Evolutionary conservation across 768 basidiomycete genomes (phyloP).

Genomic region (Trametes cingulata): DNA sequence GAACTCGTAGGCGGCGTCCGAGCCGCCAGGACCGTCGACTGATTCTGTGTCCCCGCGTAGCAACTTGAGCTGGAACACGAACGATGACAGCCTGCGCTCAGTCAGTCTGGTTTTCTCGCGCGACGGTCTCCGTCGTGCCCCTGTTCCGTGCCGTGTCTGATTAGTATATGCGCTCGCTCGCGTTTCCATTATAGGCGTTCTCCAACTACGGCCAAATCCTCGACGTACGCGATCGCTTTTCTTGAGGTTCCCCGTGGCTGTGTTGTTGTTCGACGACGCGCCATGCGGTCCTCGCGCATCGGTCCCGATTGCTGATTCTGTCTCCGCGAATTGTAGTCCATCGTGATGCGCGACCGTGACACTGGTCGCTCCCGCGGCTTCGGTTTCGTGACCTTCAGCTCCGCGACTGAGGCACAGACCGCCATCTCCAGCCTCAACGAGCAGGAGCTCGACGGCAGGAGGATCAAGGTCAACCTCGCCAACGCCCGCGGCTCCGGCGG

Average conservation of each 20-base stretch:
- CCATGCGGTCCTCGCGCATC: constrained; percentile 10
- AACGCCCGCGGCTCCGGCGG: constrained; percentile 64
- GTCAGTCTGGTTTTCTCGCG: constrained; percentile 65
- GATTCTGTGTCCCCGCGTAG: constrained; percentile 54
- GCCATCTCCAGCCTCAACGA: constrained; percentile 84
- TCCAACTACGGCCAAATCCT: constrained; percentile 74
- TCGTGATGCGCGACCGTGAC: constrained; percentile 98
- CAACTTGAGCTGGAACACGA: constrained; percentile 96
- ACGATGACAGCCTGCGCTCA: constrained; percentile 85
- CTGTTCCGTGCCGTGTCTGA: constrained; percentile 43
- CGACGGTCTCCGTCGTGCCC: constrained; percentile 21
- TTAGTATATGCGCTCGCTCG: constrained; percentile 45
- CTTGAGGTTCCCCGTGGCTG: constrained; percentile 25
- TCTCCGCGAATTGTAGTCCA: constrained; percentile 59
- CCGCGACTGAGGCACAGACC: constrained; percentile 63
- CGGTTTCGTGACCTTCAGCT: constrained; percentile 86
- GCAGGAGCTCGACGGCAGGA: constrained; percentile 89
- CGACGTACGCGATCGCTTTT: constrained; percentile 69
- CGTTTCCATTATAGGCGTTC: constrained; percentile 70
- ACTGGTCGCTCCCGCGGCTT: constrained; percentile 97
- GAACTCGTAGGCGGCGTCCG: constrained; percentile 26
- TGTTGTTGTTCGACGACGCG: background rate
- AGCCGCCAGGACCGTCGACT: constrained; percentile 41
- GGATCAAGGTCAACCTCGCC: constrained; percentile 85
- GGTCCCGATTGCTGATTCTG: constrained; percentile 33